A percentile compares a stretch with the other conserved stretches of the same genome.
These are phyloP conservation scores for Akanthomyces dipterigenus DNA, from an alignment of 2,329 filamentous ascomycete species.

Conservation along the genomic window DNA sequence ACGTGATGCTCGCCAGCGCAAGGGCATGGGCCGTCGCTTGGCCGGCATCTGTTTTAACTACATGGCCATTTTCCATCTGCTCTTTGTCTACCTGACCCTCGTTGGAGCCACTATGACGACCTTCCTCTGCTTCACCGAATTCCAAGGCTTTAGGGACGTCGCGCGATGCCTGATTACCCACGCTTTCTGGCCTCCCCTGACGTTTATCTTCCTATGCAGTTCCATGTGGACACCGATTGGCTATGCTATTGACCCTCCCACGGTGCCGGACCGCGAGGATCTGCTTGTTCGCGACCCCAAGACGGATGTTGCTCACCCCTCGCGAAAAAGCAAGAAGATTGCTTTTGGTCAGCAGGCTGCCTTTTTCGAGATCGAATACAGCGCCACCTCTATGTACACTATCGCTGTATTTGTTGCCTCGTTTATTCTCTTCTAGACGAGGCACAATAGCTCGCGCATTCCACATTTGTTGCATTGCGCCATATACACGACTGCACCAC, in stretches of 20 bases:
- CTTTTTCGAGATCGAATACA: constrained; percentile 51
- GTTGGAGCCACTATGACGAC: constrained; percentile 42
- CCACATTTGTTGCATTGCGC: not conserved
- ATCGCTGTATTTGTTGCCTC: constrained; percentile 40
- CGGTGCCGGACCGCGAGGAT: constrained; percentile 50
- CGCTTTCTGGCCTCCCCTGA: constrained; percentile 55
- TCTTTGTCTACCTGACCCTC: constrained; percentile 47
- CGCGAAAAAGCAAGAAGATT: constrained; percentile 45
- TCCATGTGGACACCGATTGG: constrained; percentile 52
- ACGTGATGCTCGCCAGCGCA: constrained; percentile 44
- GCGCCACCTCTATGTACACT: constrained; percentile 43
- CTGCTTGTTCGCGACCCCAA: constrained; percentile 48
- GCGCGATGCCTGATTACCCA: constrained; percentile 50
- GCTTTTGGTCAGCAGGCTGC: constrained; percentile 46
- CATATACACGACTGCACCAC: not conserved
- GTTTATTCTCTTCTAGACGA: constrained; percentile 22
- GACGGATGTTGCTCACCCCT: constrained; percentile 47
- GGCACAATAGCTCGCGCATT: not conserved
- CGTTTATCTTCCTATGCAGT: constrained; percentile 48
- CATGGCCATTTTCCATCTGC: constrained; percentile 47
- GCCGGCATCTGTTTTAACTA: constrained; percentile 49
- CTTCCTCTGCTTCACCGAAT: constrained; percentile 41
- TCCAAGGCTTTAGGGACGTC: constrained; percentile 31
- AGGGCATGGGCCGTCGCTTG: constrained; percentile 47
- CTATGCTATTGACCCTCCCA: constrained; percentile 55